A percentile compares a stretch with the other conserved stretches of the same genome.
Conservation (phyloP, 2,329 filamentous ascomycete species). For the Grosmannia penicillata region DNA sequence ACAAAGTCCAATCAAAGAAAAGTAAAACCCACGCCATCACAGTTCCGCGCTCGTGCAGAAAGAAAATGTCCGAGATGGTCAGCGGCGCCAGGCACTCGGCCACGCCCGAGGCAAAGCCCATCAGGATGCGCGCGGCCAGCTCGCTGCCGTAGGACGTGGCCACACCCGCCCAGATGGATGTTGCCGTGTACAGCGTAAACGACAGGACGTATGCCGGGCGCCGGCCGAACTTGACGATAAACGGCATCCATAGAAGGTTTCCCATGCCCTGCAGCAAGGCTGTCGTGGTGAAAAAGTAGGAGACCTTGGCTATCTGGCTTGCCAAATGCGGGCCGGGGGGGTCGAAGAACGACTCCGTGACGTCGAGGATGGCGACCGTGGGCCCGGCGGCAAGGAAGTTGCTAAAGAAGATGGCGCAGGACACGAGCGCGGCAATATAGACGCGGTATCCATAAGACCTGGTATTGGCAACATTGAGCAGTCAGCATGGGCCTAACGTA, state of each 20-base stretch:
- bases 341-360: constrained; percentile 31
- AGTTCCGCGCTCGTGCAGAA: constrained; percentile 37
- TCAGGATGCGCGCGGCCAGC: constrained; percentile 30
- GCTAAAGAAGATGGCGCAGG: constrained; percentile 37
- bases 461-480: too few species aligned
- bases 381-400: constrained; percentile 43
- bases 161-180: constrained; percentile 26
- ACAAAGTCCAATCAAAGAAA: too few species aligned
- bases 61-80: constrained; percentile 40
- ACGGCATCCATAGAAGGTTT: constrained; percentile 30
- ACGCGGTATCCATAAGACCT: too few species aligned
- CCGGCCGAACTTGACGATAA: constrained; percentile 29
- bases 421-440: constrained; percentile 34
- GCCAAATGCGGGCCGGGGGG: constrained; percentile 15
- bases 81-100: constrained; percentile 35
- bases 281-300: constrained; percentile 38
- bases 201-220: constrained; percentile 27
- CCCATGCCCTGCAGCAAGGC: constrained; percentile 32
- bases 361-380: constrained; percentile 32
- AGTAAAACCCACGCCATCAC: constrained; percentile 24
- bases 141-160: constrained; percentile 25
- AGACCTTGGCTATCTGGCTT: constrained; percentile 24
- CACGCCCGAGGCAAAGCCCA: constrained; percentile 38
- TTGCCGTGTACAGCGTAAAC: constrained; percentile 26
- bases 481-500: too few species aligned